Evolutionary conservation across 148 eudicot species (phyloP).

Genomic region (Heliosperma pusillum): DNA sequence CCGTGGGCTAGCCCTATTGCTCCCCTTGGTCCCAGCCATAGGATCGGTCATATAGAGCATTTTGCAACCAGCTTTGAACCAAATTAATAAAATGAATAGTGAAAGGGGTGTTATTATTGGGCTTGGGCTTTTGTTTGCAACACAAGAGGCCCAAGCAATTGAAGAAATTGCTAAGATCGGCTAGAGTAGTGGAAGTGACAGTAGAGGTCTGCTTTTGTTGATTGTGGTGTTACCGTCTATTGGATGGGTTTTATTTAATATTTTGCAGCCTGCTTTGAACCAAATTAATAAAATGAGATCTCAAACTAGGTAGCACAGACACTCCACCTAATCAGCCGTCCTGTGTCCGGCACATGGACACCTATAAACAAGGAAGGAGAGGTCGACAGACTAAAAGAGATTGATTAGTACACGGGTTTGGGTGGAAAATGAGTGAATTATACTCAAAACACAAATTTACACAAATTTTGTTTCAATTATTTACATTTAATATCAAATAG

Average conservation of each 20-base stretch:
- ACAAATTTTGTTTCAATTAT: no score
- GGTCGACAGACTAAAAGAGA: no score
- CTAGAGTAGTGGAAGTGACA: conserved; percentile 53
- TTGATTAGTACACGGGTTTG: no score
- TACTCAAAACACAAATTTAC: no score
- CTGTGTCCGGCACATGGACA: no score
- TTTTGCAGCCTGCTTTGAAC: conserved; percentile 96
- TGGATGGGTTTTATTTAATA: conserved; percentile 80
- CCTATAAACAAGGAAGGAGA: no score
- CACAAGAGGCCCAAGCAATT: conserved; percentile 43
- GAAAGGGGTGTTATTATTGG: conserved; percentile 54
- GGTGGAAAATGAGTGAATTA: no score
- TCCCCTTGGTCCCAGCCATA: conserved; percentile 75
- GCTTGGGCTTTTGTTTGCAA: conserved; percentile 43
- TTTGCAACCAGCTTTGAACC: conserved; percentile 80
- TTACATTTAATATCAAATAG: no score
- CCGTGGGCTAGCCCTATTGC: conserved; percentile 72
- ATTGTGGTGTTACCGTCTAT: conserved; percentile 79
- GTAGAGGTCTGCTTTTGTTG: conserved; percentile 70
- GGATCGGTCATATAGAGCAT: conserved; percentile 90
- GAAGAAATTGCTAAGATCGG: conserved; percentile 39
- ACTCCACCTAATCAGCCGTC: no score
- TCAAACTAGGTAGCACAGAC: no score
- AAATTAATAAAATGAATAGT: conserved; percentile 65
- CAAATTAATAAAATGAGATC: conserved; percentile 91